Evolutionary conservation across 2,329 filamentous ascomycete genomes (phyloP).

Genomic region (Leptodontidium sp.): DNA sequence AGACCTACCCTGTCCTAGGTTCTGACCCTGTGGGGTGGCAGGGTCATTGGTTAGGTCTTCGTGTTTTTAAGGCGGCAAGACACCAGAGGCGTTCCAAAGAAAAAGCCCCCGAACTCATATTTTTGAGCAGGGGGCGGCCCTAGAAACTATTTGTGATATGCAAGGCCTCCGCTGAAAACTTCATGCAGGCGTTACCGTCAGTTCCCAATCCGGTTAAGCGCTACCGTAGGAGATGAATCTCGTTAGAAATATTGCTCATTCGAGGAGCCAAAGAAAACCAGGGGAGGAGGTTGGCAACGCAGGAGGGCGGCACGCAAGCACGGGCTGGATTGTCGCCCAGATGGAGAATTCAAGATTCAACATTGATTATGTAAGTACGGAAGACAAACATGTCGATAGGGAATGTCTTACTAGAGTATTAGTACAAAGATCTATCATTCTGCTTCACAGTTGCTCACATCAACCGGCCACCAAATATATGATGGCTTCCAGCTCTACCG

Average conservation of each 20-base stretch:
- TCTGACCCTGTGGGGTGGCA: neutral
- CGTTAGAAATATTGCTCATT: neutral
- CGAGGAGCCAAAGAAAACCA: conserved; percentile 1
- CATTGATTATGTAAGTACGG: neutral
- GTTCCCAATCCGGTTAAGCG: neutral
- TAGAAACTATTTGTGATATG: conserved; percentile 4
- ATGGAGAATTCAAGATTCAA: conserved; percentile 1
- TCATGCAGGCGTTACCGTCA: neutral
- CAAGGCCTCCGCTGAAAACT: neutral
- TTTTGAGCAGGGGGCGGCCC: neutral
- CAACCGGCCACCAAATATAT: neutral
- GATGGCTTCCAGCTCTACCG: neutral
- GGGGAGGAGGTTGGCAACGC: neutral
- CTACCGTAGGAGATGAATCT: conserved; percentile 3
- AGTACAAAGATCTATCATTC: neutral
- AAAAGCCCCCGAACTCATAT: conserved; percentile 4
- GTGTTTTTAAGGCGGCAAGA: conserved; percentile 1
- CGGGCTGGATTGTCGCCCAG: neutral
- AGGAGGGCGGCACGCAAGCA: conserved; percentile 2
- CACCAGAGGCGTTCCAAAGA: conserved; percentile 1
- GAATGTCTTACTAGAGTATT: neutral
- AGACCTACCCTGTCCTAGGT: neutral
- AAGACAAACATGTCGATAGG: neutral
- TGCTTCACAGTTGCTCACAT: neutral
- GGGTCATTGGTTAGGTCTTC: neutral